phyloP scores from a whole-genome alignment of 2,329 filamentous ascomycete genomes.

The Dactylellina haptotyla region DNA sequence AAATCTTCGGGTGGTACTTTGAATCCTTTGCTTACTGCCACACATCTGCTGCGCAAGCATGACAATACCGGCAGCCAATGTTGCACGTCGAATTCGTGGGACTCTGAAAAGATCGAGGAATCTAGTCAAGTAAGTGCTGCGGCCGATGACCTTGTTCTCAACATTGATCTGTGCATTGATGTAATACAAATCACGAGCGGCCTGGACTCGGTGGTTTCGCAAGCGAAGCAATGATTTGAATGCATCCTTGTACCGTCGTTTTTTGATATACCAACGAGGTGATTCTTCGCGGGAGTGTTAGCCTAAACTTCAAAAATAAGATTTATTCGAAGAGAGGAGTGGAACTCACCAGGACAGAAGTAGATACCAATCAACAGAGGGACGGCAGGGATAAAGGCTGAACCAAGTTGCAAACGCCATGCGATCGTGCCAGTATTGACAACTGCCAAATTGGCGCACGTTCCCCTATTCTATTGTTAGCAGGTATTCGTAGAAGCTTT shows the following conservation, averaged over 20 bases:
- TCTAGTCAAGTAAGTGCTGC: slow-evolving; percentile 70
- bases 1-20: slow-evolving; percentile 70
- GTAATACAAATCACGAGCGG: slow-evolving; percentile 72
- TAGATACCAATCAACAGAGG: slow-evolving; percentile 70
- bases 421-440: slow-evolving; percentile 69
- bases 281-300: slow-evolving; percentile 34
- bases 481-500: background rate
- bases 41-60: slow-evolving; percentile 77
- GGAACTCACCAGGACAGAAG: slow-evolving; percentile 65
- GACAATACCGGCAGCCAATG: slow-evolving; percentile 78
- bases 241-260: slow-evolving; percentile 71
- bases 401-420: slow-evolving; percentile 73
- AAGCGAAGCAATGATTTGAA: slow-evolving; percentile 70
- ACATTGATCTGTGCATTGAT: slow-evolving; percentile 67
- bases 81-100: slow-evolving; percentile 76
- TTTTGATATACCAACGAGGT: slow-evolving; percentile 74
- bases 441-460: slow-evolving; percentile 73
- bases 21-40: slow-evolving; percentile 60
- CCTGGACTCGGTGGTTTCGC: slow-evolving; percentile 70
- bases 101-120: slow-evolving; percentile 75
- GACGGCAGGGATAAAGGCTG: slow-evolving; percentile 73
- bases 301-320: background rate
- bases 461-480: slow-evolving; percentile 60
- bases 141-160: slow-evolving; percentile 61
- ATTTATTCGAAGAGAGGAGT: background rate